Evolutionary conservation across 1,139 yeast species (phyloP).

Genomic region (Suhomyces maxii): DNA sequence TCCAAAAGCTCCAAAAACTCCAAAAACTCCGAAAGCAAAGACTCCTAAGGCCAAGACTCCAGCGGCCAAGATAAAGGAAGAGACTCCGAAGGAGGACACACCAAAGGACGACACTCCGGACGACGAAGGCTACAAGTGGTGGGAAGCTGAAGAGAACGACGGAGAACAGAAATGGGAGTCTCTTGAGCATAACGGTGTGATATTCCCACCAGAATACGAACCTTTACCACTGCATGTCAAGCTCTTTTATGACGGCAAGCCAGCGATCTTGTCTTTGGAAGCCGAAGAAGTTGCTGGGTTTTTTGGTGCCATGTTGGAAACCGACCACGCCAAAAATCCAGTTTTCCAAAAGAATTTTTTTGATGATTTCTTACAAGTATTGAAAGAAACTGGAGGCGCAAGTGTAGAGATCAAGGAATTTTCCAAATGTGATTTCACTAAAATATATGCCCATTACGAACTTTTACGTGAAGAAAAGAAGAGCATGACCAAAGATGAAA

Average conservation of each 20-base stretch:
- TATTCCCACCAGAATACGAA: conserved; percentile 90
- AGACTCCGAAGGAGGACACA: conserved; percentile 7
- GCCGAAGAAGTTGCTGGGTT: conserved; percentile 98
- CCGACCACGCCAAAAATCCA: conserved; percentile 88
- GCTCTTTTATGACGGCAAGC: conserved; percentile 70
- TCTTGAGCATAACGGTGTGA: conserved; percentile 83
- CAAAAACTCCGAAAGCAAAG: conserved; percentile 5
- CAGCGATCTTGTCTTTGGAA: conserved; percentile 68
- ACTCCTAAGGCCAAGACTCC: conserved; percentile 4
- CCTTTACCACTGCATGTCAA: conserved; percentile 82
- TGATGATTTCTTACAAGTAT: conserved; percentile 67
- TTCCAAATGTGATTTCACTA: conserved; percentile 72
- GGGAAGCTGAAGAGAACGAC: conserved; percentile 75
- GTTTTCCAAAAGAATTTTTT: conserved; percentile 87
- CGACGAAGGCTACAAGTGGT: conserved; percentile 73
- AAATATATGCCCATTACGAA: conserved; percentile 75
- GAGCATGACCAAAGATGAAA: conserved; percentile 64
- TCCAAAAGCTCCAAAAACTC: conserved; percentile 1
- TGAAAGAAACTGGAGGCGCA: conserved; percentile 69
- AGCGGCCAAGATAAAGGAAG: not conserved
- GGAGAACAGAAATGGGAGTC: conserved; percentile 84
- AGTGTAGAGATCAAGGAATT: conserved; percentile 57
- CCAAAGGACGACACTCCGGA: conserved; percentile 26
- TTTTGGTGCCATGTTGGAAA: conserved; percentile 82
- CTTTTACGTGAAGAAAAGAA: conserved; percentile 71